Evolutionary conservation across 75 land plant species (phyloP), one percentile per base, ranked within the genome.

Genomic region (Cupressus sempervirens): DNA sequence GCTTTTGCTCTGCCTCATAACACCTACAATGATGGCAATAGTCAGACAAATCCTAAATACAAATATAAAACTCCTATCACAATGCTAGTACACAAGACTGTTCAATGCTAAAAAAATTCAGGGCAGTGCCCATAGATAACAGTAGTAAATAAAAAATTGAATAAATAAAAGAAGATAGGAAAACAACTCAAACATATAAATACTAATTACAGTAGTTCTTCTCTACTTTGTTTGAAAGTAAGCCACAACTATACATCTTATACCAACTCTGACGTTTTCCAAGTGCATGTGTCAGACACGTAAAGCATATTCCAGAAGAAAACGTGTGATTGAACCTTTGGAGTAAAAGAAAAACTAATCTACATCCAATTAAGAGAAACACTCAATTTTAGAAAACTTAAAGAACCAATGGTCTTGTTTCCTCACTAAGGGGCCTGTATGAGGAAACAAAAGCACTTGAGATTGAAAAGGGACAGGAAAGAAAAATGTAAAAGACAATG

Each of bases 1-100:
- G 94, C 84, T 89, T 94, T 88, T 89, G 92, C 73, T 98, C 99
- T 16, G 90, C 87, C 45, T 93, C 94, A 91, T 94, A 87, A 76
- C 99, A 98, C 84, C 99, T 98, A 87, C 4, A 81, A 35, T 2
- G 16, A 73, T n/a, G 36, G 35, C 36, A 72, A 32, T 30, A 34
- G 76, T 16, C 38, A 34, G 16, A 34, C 76, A 48, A 73, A 32
- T 13, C 35, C 0, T 34, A 73, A 32, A 32, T 13, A 2, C 76
- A 73, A 32, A 73, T 73, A 73, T 13, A 13, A 4, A 16, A 4
- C 1, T 0, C 3, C 4, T 73, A 11, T 13, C 16, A 73, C 2
- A 14, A 73, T 34, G 5, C 3, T 14, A 73, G 18, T 14, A 6
- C 16, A 73, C 38, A 41, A 36, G 53, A 81, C 82, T 12, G 36